Evolutionary conservation across 106 monocot genomes (phyloP), one percentile per base, ranked within the genome.

Genomic region (Apostasia ramifera): DNA sequence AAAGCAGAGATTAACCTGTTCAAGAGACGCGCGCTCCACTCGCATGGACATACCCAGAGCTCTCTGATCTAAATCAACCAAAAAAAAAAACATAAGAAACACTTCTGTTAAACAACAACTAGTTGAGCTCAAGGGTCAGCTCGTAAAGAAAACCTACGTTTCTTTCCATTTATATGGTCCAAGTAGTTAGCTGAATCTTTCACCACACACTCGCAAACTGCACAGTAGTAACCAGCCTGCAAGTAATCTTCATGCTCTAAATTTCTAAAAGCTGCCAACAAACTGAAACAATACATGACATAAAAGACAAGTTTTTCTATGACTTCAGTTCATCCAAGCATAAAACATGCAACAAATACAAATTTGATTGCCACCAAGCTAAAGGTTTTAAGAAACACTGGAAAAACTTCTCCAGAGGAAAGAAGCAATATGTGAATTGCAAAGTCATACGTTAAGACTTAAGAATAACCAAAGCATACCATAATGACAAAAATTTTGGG

Each of bases 31-130:
- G 15, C 98, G 74, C 71, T 98, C 98, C 51, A 93, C 98, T 44
- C 98, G 93, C 98, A 98, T 98, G 61, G 98, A 98, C 98, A 98
- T 98, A 56, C 98, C 98, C 81, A 98, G 71, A 74, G 93, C 98
- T 83, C 98, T 86, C 71, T 98, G 98, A 82, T 98, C 98, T 98
- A 76, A 59, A 51, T 46, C 38, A 26, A 55, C 10, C 12, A 61
- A 39, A 61, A 1, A n/a, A 66, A 5, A 5, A 40, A 57, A 39
- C 57, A 72, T 59, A 40, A 74, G 43, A 53, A 61, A 6, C 59
- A 71, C 13, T 53, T 37, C 7, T 70, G 26, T 44, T 69, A 8
- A 53, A 5, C 15, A 63, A 48, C 13, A 26, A 47, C 0, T 37
- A 48, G 47, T 48, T 65, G 65, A 15, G 26, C 15, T 10, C 46